Conservation (phyloP, 2,329 filamentous ascomycete genomes). For the Ceratocystis harringtonii region DNA sequence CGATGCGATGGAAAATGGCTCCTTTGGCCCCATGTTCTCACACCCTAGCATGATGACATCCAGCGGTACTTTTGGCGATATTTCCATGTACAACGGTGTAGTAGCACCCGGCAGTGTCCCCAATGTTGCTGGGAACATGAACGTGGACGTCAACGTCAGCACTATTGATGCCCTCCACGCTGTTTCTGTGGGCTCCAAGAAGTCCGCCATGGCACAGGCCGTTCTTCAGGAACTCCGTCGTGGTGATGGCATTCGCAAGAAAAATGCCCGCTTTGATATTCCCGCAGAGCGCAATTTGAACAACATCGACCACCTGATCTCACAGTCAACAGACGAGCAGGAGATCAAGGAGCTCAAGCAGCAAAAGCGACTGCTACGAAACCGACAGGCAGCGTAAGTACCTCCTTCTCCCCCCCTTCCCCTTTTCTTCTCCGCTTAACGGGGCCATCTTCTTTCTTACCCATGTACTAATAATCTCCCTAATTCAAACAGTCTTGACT, state of each 20-base stretch:
- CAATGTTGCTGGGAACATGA: conserved; percentile 2
- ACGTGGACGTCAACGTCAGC: conserved; percentile 23
- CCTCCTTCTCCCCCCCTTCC: background rate
- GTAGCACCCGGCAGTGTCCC: conserved; percentile 26
- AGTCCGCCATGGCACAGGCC: conserved; percentile 26
- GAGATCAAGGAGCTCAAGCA: conserved; percentile 98
- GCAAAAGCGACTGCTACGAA: conserved; percentile 86
- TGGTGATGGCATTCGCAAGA: conserved; percentile 89
- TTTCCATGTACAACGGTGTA: conserved; percentile 38
- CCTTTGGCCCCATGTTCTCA: conserved; percentile 35
- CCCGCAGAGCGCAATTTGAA: conserved; percentile 80
- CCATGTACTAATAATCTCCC: background rate
- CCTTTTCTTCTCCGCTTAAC: conserved; percentile 18
- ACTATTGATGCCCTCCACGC: conserved; percentile 40
- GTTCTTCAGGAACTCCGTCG: conserved; percentile 47
- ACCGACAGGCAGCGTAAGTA: conserved; percentile 89
- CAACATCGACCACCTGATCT: conserved; percentile 90
- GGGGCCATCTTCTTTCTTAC: background rate
- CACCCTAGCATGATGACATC: conserved; percentile 33
- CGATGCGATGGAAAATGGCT: conserved; percentile 46
- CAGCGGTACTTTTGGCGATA: conserved; percentile 41
- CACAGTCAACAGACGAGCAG: conserved; percentile 73
- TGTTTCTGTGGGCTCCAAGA: conserved; percentile 34
- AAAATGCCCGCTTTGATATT: conserved; percentile 97
- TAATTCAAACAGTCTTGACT: conserved; percentile 56